Base-by-base conservation (phyloP, 176 grass and related monocot species). In the Ensete glaucum region DNA sequence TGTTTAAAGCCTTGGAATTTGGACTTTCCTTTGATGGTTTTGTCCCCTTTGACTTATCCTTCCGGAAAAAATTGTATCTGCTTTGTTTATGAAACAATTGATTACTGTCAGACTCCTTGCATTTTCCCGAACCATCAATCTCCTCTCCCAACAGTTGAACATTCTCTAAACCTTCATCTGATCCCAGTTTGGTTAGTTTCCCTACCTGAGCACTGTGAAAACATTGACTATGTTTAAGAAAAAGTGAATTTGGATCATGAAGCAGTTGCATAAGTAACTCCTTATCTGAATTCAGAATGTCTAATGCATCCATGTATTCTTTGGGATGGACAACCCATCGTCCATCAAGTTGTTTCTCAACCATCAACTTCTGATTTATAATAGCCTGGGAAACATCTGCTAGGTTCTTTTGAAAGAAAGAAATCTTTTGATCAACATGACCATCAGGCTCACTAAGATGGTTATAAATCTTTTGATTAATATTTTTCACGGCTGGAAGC, bases 251-350 rank as follows among this genome's bases (percentile, higher is more conserved):
- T 51, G 96, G 91, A 59, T 99, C 89, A 78, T 95, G 91, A 80
- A 99, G 81, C 56, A 99, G 79, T 66, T 95, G 94, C 62, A 92
- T 67, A 68, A 99, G 86, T 80, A 99, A 88, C 62, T 99, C 91
- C 71, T 91, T 89, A 84, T 95, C 89, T 69, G 91, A 95, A 83
- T 87, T 83, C 54, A 89, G 77, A 77, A 91, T 91, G 25, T 99
- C 88, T 81, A 99, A 84, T 21, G 82, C 86, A 79, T 95, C 87
- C 71, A 87, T 89, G 73, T 94, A 84, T 82, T 94, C 84, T 89
- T 89, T 86, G 59, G 88, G 87, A 74, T 87, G 86, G 83, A 81
- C 62, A 76, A 69, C 78, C 78, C 49, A 81, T 34, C 60, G 88
- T 69, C 80, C 83, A 73, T 78, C 82, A 63, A 65, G 4, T 65